Evolutionary conservation across 345 rosid species (phyloP), one percentile per base, ranked within the genome.

Genomic region (Salix brachista): DNA sequence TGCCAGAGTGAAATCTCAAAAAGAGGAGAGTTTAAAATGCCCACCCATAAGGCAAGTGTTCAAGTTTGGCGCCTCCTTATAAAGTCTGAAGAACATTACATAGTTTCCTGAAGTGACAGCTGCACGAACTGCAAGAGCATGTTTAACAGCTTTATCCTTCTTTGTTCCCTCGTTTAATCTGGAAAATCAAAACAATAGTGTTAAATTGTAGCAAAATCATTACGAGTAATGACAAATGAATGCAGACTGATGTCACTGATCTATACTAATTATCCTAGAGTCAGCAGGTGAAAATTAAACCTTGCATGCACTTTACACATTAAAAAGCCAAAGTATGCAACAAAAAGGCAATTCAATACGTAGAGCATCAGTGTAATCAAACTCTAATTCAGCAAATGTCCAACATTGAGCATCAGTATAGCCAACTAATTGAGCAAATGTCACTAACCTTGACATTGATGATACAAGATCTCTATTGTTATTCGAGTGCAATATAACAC

Each of bases 71-170:
- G 98, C 98, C 4, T 78, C 85, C 84, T 88, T 91, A 87, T 92
- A 90, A 37, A 96, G 88, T 83, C 90, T 90, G 85, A 96, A 96
- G 86, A 96, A 96, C 86, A 73, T 72, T 70, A 92, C 90, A 68
- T 94, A 96, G 79, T 96, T 96, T 87, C 94, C 98, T 25, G 93
- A 94, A 28, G 97, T 85, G 54, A 96, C 99, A 30, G 99, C 97
- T 77, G 92, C 88, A 78, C 97, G 95, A 83, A 96, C 97, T 66
- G 94, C 90, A 76, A 96, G 97, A 58, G 99, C 99, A 88, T 96
- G 98, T 84, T 86, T 91, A 73, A 96, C 95, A 72, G 92, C 96
- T 85, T 80, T 77, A 71, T 92, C 91, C 79, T 88, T 78, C 85
- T 90, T 94, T 44, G 91, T 90, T 81, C 87, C 91, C 61, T 80